Evolutionary conservation across 768 basidiomycete genomes (phyloP), one percentile per base, ranked within the genome.

Genomic region (Pholiota conissans): DNA sequence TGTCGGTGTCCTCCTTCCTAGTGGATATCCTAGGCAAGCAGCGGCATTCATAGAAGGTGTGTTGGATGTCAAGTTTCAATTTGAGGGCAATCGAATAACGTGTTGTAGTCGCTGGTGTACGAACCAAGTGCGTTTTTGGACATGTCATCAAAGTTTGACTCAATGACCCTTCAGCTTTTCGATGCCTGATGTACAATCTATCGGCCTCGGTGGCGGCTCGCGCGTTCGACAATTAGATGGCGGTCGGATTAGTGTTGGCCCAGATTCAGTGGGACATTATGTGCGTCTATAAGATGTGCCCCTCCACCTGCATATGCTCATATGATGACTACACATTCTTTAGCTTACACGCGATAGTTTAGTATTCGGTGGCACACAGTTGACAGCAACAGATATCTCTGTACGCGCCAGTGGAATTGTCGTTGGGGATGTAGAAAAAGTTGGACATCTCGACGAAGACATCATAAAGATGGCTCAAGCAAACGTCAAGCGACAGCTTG

Each of bases 191-290:
- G 78, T 86, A 26, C 65, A 71, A 52, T 83, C 82, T 35, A 79
- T 87, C 53, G 86, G 82, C 10, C 76, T 89, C 14, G 87, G 87
- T 46, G 86, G 87, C 46, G 87, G 87, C 7, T 86, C 85, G 7
- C 67, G 78, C 35, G 73, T 86, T 22, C 75, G 77, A 40, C 56
- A 68, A 22, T 63, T 66, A 51, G 65, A 69, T 49, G 63, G 58
- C 14, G 70, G 75, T 20, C 75, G 69, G 49, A 77, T 84, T 24
- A 74, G 78, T 0, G 76, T 89, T 30, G 87, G 87, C 0, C 86
- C 87, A 10, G 81, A 86, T 63, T 89, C 85, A 0, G 84, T 87
- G 16, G 87, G 87, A 0, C 82, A 85, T 65, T 60, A 68, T 39
- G 71, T 73, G 32, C 20, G 57, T 56, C n/a, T n/a, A n/a, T n/a